Evolutionary conservation across 345 rosid species (phyloP).

Genomic region (Trapa bicornis): DNA sequence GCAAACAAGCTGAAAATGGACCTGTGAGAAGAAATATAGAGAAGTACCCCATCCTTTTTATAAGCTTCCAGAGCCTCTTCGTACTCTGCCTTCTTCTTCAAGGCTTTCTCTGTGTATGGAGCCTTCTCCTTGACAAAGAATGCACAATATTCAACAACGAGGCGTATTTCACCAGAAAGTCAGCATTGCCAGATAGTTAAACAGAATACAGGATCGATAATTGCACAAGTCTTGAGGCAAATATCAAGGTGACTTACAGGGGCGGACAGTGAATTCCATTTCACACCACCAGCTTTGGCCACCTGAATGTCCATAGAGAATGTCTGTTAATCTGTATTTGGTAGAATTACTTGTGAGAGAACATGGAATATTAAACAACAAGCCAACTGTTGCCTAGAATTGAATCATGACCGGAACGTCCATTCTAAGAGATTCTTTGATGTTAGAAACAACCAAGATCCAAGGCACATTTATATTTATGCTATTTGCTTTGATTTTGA

Average conservation of each 20-base stretch:
- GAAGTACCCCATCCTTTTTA: conserved; percentile 16
- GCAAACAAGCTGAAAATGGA: not conserved
- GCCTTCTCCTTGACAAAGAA: conserved; percentile 21
- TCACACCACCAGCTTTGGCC: conserved; percentile 32
- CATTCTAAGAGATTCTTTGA: not conserved
- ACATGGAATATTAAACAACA: not conserved
- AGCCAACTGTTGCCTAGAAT: not conserved
- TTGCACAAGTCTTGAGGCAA: not conserved
- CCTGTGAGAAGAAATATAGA: not conserved
- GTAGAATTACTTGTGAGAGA: not conserved
- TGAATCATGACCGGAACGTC: not conserved
- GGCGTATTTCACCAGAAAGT: not conserved
- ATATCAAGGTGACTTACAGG: conserved; percentile 13
- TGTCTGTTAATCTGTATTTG: not conserved
- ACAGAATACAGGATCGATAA: not conserved
- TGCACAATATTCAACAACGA: not conserved
- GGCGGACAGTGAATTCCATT: conserved; percentile 30
- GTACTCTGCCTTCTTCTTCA: conserved; percentile 26
- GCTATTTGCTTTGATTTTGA: not conserved
- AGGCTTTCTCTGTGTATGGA: conserved; percentile 19
- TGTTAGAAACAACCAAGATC: not conserved
- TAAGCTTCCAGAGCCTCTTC: conserved; percentile 19
- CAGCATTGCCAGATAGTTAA: not conserved
- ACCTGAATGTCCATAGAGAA: conserved; percentile 16
- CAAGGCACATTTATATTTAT: not conserved